Evolutionary conservation across 352 stramenopile genomes (phyloP).

Genomic region (Globisporangium takayamanum): DNA sequence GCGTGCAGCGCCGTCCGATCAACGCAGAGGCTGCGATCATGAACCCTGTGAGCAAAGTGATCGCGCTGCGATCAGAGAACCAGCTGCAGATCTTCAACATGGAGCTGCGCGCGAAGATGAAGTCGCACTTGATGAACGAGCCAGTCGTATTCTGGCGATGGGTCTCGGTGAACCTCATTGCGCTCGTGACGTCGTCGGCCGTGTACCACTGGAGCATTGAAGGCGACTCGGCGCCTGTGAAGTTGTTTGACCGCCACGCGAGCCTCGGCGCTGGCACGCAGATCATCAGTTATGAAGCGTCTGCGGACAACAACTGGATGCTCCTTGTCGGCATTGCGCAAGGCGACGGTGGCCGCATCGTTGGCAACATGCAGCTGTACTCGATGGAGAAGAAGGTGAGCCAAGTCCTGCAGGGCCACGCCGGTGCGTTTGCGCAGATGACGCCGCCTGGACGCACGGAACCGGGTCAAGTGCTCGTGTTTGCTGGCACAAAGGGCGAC

Average conservation of each 20-base stretch:
- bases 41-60: conserved; percentile 95
- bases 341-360: conserved; percentile 90
- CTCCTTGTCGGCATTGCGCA: conserved; percentile 97
- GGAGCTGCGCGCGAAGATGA: conserved; percentile 98
- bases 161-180: conserved; percentile 96
- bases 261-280: conserved; percentile 92
- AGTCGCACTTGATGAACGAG: conserved; percentile 91
- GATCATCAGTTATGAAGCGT: conserved; percentile 99
- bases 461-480: conserved; percentile 83
- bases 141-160: conserved; percentile 98
- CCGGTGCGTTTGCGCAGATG: conserved; percentile 95
- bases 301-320: conserved; percentile 97
- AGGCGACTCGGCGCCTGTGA: conserved; percentile 85
- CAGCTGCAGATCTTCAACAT: conserved; percentile 99
- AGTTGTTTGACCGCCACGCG: conserved; percentile 97
- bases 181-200: conserved; percentile 92
- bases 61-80: conserved; percentile 82
- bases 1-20: conserved; percentile 92
- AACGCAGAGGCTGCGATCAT: conserved; percentile 99
- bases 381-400: conserved; percentile 98
- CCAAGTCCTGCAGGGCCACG: conserved; percentile 96
- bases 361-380: conserved; percentile 98
- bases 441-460: conserved; percentile 93
- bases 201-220: conserved; percentile 99
- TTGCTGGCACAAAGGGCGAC: conserved; percentile 79